Percentiles rank a stretch among this genome's conserved stretches.
Evolutionary conservation across 2,329 filamentous ascomycete species (phyloP).

Genomic region (Microcera coccophila): DNA sequence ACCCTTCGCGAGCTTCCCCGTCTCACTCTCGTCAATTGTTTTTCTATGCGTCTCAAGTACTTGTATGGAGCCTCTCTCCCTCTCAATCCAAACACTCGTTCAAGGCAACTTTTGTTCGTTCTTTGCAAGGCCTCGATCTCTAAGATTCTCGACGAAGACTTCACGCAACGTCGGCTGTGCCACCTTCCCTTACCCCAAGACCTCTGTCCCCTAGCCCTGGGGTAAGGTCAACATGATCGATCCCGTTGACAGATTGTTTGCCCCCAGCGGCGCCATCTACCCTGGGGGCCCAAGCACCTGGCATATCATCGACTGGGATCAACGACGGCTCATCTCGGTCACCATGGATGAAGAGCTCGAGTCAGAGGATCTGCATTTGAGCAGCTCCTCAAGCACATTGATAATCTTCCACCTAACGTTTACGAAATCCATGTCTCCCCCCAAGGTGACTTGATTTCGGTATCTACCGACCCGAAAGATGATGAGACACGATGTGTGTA

Average conservation of each 20-base stretch:
- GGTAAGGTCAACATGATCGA: too few relatives aligned
- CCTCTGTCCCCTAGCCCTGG: too few relatives aligned
- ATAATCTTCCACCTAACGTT: constrained; percentile 15
- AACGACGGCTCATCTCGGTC: constrained; percentile 27
- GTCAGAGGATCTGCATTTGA: constrained; percentile 20
- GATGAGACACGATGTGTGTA: constrained; percentile 26
- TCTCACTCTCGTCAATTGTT: too few relatives aligned
- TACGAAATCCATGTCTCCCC: constrained; percentile 22
- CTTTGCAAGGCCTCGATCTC: too few relatives aligned
- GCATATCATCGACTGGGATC: constrained; percentile 27
- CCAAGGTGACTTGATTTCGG: constrained; percentile 18
- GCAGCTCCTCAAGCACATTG: constrained; percentile 21
- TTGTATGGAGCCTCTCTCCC: too few relatives aligned
- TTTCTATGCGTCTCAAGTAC: too few relatives aligned
- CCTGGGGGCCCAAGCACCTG: constrained; percentile 24
- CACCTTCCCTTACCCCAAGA: too few relatives aligned
- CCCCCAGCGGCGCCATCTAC: constrained; percentile 2
- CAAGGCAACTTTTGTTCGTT: too few relatives aligned
- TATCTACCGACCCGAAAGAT: constrained; percentile 22
- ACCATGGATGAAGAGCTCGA: constrained; percentile 27
- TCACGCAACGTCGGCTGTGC: too few relatives aligned
- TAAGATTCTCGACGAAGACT: too few relatives aligned
- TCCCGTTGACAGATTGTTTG: constrained; percentile 5
- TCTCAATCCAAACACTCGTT: too few relatives aligned
- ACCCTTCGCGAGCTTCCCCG: too few relatives aligned